Base-by-base conservation (phyloP, 2,329 filamentous ascomycete species). In the Pseudopyricularia cyperi region DNA sequence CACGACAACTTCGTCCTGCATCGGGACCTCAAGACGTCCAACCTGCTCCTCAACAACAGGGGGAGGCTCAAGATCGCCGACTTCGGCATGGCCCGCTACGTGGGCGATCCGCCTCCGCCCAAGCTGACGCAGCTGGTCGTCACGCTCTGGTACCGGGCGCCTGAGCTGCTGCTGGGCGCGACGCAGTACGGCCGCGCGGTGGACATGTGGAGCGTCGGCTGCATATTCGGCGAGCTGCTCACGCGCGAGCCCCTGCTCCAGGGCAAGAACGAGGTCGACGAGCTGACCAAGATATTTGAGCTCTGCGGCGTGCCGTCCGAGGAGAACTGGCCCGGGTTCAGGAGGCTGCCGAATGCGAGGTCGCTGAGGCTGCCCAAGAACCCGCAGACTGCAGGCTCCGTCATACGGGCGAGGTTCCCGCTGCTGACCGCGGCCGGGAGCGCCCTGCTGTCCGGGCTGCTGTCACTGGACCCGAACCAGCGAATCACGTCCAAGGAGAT, bases 161-260 rank as follows among this genome's bases (percentile, higher is more conserved):
- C 93, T 0, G 93, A 97, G 68, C 77, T 97, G 11, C 77, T 98
- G 2, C 80, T 97, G 3, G 93, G 93, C 6, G 74, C 87, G 0
- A 77, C 79, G 34, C 76, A 75, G 15, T 98, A 98, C 69, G 83
- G 77, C 54, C 71, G 76, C 1, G 79, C 86, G 55, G 76, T 97
- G 59, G 93, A 97, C 68, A 86, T 97, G 77, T 98, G 93, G 93
- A 94, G 87, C 67, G 73, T 97, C 3, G 93, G 93, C 12, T 97
- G 93, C 69, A 89, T 98, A 62, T 95, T 98, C 63, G 91, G 84
- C 55, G 93, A 98, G 70, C 77, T 98, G 3, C 74, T 97, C 19
- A 83, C 81, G 34, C 85, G 88, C 56, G 83, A 90, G 56, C 89
- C 91, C 0, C 66, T 97, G 2, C 73, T 98, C 1, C 88, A 89